Percentiles rank a stretch among this genome's conserved stretches.
Conservation (phyloP, 768 basidiomycete species). For the Psilocybe sp. region DNA sequence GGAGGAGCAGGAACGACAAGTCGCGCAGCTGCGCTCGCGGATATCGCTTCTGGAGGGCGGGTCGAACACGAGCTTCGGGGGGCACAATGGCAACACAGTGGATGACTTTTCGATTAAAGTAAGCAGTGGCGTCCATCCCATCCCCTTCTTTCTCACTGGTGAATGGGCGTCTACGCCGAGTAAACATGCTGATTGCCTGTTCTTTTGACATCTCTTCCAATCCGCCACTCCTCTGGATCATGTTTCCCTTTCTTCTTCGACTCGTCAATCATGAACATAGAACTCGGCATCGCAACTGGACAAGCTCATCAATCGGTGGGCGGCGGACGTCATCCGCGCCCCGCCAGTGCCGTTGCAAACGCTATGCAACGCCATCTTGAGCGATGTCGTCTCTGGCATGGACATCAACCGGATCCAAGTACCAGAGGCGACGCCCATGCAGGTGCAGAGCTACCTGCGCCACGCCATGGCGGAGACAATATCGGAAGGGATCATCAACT, state of each 20-base stretch:
- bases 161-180: constrained; percentile 7
- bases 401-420: constrained; percentile 40
- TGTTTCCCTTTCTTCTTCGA: constrained; percentile 3
- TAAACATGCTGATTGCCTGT: background rate
- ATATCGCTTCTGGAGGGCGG: constrained; percentile 76
- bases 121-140: background rate
- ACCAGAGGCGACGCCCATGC: constrained; percentile 50
- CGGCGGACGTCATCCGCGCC: constrained; percentile 64
- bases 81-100: constrained; percentile 59
- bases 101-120: constrained; percentile 91
- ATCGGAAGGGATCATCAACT: constrained; percentile 79
- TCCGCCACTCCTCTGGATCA: too few relatives aligned
- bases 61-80: constrained; percentile 34
- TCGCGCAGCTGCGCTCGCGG: constrained; percentile 66
- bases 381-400: constrained; percentile 53
- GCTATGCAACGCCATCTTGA: constrained; percentile 56
- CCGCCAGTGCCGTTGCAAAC: constrained; percentile 52
- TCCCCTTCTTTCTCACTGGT: background rate
- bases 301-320: constrained; percentile 84
- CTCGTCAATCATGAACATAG: constrained; percentile 31
- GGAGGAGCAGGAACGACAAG: constrained; percentile 81
- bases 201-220: background rate
- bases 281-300: constrained; percentile 82
- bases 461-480: constrained; percentile 79
- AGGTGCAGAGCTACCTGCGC: constrained; percentile 75